Percentiles rank a stretch among this genome's conserved stretches.
Conservation (phyloP, 1,139 yeast genomes). For the Lizanozyma gosingica region DNA sequence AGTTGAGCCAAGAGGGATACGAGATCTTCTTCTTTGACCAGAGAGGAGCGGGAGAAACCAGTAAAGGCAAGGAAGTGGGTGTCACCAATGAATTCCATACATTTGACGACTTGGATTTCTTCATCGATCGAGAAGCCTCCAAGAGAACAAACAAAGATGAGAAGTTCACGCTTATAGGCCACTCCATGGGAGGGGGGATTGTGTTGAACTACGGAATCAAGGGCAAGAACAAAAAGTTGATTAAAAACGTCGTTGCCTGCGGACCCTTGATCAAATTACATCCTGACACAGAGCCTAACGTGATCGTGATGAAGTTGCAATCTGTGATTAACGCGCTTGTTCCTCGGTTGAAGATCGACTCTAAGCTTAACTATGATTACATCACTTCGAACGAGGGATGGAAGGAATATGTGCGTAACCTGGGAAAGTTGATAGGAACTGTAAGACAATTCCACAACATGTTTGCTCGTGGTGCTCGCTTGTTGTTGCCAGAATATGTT, state of each 20-base stretch:
- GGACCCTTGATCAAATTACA: constrained; percentile 66
- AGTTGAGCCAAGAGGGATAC: constrained; percentile 51
- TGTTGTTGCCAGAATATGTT: constrained; percentile 35
- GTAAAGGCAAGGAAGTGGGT: constrained; percentile 53
- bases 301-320: constrained; percentile 33
- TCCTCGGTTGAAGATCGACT: constrained; percentile 50
- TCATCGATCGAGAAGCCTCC: constrained; percentile 34
- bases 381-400: constrained; percentile 48
- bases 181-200: constrained; percentile 96
- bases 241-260: constrained; percentile 49
- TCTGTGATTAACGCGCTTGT: constrained; percentile 38
- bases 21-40: constrained; percentile 77
- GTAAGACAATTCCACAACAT: constrained; percentile 48
- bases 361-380: constrained; percentile 45
- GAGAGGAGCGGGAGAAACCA: constrained; percentile 81
- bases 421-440: constrained; percentile 37
- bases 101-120: constrained; percentile 61
- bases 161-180: constrained; percentile 63
- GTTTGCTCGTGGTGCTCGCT: constrained; percentile 49
- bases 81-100: constrained; percentile 55
- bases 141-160: constrained; percentile 14
- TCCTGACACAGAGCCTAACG: constrained; percentile 48
- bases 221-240: constrained; percentile 47
- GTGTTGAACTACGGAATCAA: constrained; percentile 61
- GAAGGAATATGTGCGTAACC: constrained; percentile 30